phyloP scores from a whole-genome alignment of 805 yeast genomes.

The Candida ipomoeae region DNA sequence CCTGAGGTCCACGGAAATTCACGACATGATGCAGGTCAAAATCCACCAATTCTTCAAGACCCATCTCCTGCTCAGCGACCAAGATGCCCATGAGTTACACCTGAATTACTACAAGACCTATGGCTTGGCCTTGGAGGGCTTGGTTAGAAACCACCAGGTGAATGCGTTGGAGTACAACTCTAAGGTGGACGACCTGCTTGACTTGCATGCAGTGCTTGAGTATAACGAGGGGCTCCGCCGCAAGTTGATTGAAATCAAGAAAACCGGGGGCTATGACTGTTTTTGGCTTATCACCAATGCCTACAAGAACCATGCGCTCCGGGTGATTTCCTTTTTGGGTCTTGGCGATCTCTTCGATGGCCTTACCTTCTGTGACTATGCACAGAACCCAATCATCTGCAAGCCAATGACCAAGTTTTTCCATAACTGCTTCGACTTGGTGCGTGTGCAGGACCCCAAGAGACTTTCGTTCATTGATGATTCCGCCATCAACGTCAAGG shows the following conservation, averaged over 20 bases:
- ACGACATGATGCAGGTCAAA: slow-evolving; percentile 80
- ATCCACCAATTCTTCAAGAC: slow-evolving; percentile 78
- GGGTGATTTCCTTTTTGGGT: slow-evolving; percentile 77
- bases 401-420: slow-evolving; percentile 82
- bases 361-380: slow-evolving; percentile 86
- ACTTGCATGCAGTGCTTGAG: slow-evolving; percentile 69
- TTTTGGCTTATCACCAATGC: slow-evolving; percentile 96
- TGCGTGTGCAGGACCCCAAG: slow-evolving; percentile 47
- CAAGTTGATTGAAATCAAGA: slow-evolving; percentile 44
- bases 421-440: slow-evolving; percentile 57
- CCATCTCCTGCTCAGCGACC: slow-evolving; percentile 56
- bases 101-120: slow-evolving; percentile 74
- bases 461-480: slow-evolving; percentile 73
- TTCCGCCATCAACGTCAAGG: slow-evolving; percentile 70
- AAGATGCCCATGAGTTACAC: slow-evolving; percentile 72
- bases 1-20: slow-evolving; percentile 67
- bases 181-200: slow-evolving; percentile 88
- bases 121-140: slow-evolving; percentile 91
- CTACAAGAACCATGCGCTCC: slow-evolving; percentile 80
- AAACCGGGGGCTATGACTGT: slow-evolving; percentile 51
- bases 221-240: slow-evolving; percentile 57
- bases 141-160: slow-evolving; percentile 63
- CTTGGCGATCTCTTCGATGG: slow-evolving; percentile 94
- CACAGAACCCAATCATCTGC: slow-evolving; percentile 65
- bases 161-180: slow-evolving; percentile 86